Evolutionary conservation across 257 asterid species (phyloP).

Genomic region (Solanum medicagineum): DNA sequence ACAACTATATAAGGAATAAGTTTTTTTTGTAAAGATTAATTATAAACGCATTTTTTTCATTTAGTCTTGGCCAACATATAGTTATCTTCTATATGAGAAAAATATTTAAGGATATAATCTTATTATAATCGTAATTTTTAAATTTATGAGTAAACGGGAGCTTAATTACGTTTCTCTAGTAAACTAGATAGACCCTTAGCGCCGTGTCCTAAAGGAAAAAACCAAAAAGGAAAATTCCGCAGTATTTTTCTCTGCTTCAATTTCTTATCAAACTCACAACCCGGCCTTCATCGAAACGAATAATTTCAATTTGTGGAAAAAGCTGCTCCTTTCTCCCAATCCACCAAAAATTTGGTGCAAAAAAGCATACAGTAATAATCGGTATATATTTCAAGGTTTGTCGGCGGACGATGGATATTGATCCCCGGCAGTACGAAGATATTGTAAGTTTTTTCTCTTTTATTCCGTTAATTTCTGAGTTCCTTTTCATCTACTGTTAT

Average conservation of each 20-base stretch:
- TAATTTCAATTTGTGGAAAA: neutral
- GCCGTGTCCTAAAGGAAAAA: neutral
- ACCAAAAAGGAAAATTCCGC: neutral
- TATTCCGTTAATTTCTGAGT: neutral
- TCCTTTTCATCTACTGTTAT: neutral
- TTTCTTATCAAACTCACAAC: neutral
- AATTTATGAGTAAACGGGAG: fast-evolving
- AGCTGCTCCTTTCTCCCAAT: neutral
- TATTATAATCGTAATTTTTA: neutral
- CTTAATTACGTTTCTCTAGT: neutral
- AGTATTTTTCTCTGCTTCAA: neutral
- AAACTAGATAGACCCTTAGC: neutral
- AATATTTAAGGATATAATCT: too few relatives aligned
- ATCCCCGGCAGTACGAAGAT: slow-evolving; percentile 31
- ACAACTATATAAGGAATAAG: too few relatives aligned
- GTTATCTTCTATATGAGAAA: too few relatives aligned
- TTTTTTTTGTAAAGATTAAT: too few relatives aligned
- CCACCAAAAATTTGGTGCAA: neutral
- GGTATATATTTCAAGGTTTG: neutral
- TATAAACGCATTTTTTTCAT: too few relatives aligned
- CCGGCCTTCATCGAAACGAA: neutral
- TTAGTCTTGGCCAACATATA: too few relatives aligned
- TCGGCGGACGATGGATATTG: slow-evolving; percentile 25
- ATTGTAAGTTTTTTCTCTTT: slow-evolving; percentile 5
- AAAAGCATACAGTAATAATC: neutral